Base-by-base conservation (phyloP, 257 asterid species). In the Forsythia viridissima region DNA sequence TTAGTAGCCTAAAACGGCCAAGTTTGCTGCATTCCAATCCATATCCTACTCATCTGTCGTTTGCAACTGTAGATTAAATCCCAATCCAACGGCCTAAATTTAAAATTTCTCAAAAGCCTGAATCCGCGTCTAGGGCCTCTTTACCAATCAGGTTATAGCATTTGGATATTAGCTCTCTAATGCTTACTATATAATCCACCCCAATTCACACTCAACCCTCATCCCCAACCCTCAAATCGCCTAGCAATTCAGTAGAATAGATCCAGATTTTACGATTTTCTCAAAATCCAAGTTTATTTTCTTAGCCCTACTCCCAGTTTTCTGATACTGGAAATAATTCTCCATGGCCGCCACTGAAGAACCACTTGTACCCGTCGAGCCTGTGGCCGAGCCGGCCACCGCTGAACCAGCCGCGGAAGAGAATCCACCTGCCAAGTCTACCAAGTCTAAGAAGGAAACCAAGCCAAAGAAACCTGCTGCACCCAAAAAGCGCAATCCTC, bases 11-110 rank as follows among this genome's bases (percentile, higher is more conserved):
- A 38, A 80, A 87, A 76, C 66, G 77, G 76, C 86, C 81, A 81
- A 61, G 72, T 40, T 38, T 52, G 46, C 21, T 71, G 79, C 76
- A 80, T 76, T 77, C 85, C 87, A 83, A 87, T 81, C 87, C 82
- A 76, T 16, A 79, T 74, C 87, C 78, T 79, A 73, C 80, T 75
- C 88, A 77, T 75, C 74, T 21, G 6, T 10, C 5, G 76, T 20
- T 63, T 44, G 8, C 39, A 30, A 59, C 97, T 97, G 93, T 91
- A 65, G 97, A 92, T 94, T 72, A 82, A 18, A 57, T 36, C 4
- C 52, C 2, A 38, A 92, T 94, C 98, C 42, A 40, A 88, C 94
- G 93, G 92, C 24, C 77, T 43, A 87, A 44, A 87, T 92, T 94
- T 76, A 91, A 94, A 94, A 86, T 52, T 85, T 86, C 8, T 0